Conservation (phyloP, 805 yeast species). For the Nakazawaea wickerhamii region DNA sequence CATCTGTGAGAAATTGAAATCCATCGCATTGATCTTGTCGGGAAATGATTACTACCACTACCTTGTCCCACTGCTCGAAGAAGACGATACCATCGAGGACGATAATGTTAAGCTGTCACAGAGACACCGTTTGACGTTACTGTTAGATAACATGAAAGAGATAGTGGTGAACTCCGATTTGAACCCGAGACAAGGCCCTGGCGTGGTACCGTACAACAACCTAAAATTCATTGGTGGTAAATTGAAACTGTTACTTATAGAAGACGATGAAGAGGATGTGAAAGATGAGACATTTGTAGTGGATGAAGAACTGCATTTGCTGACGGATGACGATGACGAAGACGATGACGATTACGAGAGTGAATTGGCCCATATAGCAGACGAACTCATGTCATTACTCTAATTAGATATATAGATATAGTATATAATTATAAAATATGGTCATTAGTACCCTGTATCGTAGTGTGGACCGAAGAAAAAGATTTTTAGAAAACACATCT, state of each 20-base stretch:
- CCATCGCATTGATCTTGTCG: constrained; percentile 1
- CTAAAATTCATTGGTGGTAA: constrained; percentile 4
- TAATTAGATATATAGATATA: not conserved
- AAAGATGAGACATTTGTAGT: not conserved
- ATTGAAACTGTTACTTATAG: not conserved
- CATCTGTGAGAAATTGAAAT: constrained; percentile 5
- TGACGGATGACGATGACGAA: constrained; percentile 1
- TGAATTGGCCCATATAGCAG: not conserved
- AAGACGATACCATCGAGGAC: not conserved
- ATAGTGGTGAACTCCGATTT: not conserved
- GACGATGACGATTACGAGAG: constrained; percentile 1
- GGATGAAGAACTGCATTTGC: not conserved
- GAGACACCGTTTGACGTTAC: not conserved
- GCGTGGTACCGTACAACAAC: not conserved
- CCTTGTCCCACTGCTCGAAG: not conserved
- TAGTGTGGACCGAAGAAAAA: no score
- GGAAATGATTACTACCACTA: not conserved
- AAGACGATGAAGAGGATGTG: constrained; percentile 11
- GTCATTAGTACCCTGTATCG: constrained; percentile 2
- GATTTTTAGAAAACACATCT: no score
- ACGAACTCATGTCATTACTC: not conserved
- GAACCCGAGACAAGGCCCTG: not conserved
- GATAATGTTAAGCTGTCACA: not conserved
- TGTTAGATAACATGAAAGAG: constrained; percentile 1
- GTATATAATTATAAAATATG: not conserved